Evolutionary conservation across 371 early-diverging fungal genomes (phyloP).

Genomic region (Mortierella sp.): DNA sequence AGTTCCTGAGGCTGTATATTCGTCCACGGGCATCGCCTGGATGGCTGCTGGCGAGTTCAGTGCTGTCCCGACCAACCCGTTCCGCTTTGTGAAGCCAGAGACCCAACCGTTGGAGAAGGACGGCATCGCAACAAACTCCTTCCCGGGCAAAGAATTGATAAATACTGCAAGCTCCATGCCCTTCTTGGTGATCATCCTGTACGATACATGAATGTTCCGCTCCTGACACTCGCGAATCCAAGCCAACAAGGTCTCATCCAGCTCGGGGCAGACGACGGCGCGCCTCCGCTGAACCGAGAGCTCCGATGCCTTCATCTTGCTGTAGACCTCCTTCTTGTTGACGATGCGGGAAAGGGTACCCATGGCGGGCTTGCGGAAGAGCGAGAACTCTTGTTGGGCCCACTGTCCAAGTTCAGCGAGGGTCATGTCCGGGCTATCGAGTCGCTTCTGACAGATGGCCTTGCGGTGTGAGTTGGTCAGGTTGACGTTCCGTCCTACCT

Average conservation of each 20-base stretch:
- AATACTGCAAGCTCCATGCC: slow-evolving; percentile 25
- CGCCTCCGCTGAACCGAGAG: slow-evolving; percentile 37
- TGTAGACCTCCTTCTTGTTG: slow-evolving; percentile 25
- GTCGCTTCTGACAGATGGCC: slow-evolving; percentile 28
- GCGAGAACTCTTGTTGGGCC: slow-evolving; percentile 26
- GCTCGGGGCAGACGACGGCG: slow-evolving; percentile 32
- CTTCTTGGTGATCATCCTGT: slow-evolving; percentile 49
- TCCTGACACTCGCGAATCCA: slow-evolving; percentile 43
- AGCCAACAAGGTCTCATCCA: slow-evolving; percentile 27
- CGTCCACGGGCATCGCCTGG: slow-evolving; percentile 5
- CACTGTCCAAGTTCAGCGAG: slow-evolving; percentile 30
- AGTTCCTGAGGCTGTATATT: neutral
- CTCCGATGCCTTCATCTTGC: slow-evolving; percentile 24
- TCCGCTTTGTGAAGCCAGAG: slow-evolving; percentile 45
- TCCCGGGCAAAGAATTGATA: slow-evolving; percentile 34
- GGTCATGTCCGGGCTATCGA: slow-evolving; percentile 35
- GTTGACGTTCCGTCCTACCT: slow-evolving; percentile 32
- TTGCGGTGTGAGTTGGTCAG: slow-evolving; percentile 45
- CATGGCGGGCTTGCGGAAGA: slow-evolving; percentile 38
- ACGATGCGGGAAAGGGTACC: slow-evolving; percentile 46
- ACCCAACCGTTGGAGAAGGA: slow-evolving; percentile 52
- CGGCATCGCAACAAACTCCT: slow-evolving; percentile 12
- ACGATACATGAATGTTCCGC: slow-evolving; percentile 30
- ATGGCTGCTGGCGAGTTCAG: slow-evolving; percentile 24
- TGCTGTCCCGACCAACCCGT: slow-evolving; percentile 19